These are phyloP conservation scores for Stachybotrys chlorohalonatus DNA, from an alignment of 2,329 filamentous ascomycete genomes.

Conservation along the genomic window DNA sequence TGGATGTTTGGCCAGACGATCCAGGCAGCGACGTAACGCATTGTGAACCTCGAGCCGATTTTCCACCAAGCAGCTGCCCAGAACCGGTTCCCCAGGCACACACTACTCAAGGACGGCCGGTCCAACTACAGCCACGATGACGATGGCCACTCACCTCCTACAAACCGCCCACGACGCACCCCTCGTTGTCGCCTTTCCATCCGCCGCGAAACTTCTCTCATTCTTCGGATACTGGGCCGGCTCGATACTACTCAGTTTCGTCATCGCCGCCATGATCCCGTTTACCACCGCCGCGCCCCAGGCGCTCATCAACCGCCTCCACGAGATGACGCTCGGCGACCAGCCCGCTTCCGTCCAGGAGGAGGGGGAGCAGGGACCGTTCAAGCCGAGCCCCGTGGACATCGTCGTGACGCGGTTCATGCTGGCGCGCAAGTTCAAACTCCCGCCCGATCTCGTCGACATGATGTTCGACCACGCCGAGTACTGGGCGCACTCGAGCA, in stretches of 20 bases:
- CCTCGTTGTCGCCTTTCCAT: not conserved
- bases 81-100: not conserved
- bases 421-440: conserved; percentile 29
- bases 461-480: conserved; percentile 49
- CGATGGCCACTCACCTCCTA: not conserved
- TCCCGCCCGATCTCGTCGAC: conserved; percentile 49
- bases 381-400: conserved; percentile 33
- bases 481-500: conserved; percentile 49
- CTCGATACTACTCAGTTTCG: not conserved
- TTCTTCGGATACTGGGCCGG: not conserved
- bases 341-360: not conserved
- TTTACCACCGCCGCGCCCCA: not conserved
- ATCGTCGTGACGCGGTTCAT: conserved; percentile 39
- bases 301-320: not conserved
- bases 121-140: not conserved
- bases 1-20: no score
- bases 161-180: not conserved
- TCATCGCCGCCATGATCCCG: not conserved
- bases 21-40: not conserved
- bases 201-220: not conserved
- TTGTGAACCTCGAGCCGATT: not conserved
- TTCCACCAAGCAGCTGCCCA: not conserved
- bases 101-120: no score
- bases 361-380: not conserved
- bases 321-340: not conserved